Evolutionary conservation across 1,284 basidiomycete species (phyloP), one percentile per base, ranked within the genome.

Genomic region (Earliella scabrosa): DNA sequence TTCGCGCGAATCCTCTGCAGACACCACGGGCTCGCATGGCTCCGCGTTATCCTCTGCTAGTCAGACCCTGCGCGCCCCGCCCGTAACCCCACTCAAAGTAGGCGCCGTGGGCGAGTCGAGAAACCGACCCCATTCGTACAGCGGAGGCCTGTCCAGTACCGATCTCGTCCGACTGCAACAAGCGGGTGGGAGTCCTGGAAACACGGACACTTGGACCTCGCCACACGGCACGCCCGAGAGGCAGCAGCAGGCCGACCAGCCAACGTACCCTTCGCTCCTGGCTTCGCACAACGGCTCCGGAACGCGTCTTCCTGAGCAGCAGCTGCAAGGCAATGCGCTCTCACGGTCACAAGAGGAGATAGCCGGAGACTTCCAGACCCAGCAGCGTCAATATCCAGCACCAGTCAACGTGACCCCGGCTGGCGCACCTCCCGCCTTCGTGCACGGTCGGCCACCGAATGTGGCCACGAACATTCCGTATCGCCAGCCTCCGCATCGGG

Each of bases 101-200:
- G 76, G 74, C 46, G 71, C 75, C 45, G 65, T 77, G 49, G 73
- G 74, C 54, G 87, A 90, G 66, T 74, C 81, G 47, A 87, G 88
- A 68, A 89, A 89, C 67, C 81, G 89, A 51, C 89, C 88, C 16
- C 88, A 88, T 68, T 90, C 89, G 0, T 91, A 89, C 69, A 90
- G 86, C 58, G 89, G 89, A 32, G 87, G 87, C 23, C 73, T 91
- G 40, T 88, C 88, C 14, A 79, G 75, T 50, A 84, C 85, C 46
- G 88, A 91, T 59, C 77, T 91, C 56, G 83, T 85, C 59, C 87
- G 88, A 62, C 74, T 91, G 54, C 87, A 88, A 67, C 85, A 88
- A 65, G 82, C 79, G 26, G 86, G 81, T 41, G 83, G 84, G 56
- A 75, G 75, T 58, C 70, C 71, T 34, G 71, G 63, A 16, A 67